Evolutionary conservation across 2,329 filamentous ascomycete species (phyloP), one percentile per base, ranked within the genome.

Genomic region (Alternaria burnsii): DNA sequence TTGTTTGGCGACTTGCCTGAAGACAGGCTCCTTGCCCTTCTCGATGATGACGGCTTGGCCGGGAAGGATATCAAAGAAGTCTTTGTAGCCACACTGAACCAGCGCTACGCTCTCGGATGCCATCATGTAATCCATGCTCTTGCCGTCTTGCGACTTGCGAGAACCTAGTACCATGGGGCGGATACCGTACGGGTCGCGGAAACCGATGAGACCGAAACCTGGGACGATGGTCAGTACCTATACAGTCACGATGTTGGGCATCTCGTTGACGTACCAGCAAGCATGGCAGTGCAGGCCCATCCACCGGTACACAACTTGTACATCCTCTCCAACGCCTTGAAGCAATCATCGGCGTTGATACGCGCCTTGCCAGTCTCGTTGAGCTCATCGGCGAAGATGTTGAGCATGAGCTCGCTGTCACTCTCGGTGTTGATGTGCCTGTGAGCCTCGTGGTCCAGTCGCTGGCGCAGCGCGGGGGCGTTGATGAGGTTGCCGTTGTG

Each of bases 401-500:
- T 97, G 62, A 97, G 84, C 83, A 95, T 91, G 63, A 94, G 81
- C 81, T 97, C 93, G 69, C 89, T 93, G 80, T 97, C 93, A 59
- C 90, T 93, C 72, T 96, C 92, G 28, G 93, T 94, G 80, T 97
- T 97, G 83, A 95, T 91, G 77, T 96, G 93, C 68, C 92, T 87
- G 75, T 92, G 92, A 8, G 91, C 92, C 67, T 91, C 90, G 66
- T 89, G 82, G 72, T 96, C 92, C 50, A 97, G 84, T 74, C 89
- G 92, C 62, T 83, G 80, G 76, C 87, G 88, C 48, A 96, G 83
- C 53, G 91, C 88, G 2, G 85, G 84, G 5, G 89, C 87, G 74
- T 96, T 93, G 82, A 96, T 91, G 47, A 97, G 84, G 80, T 97
- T 97, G 61, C 94, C 93, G 74, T 97, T 97, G 80, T 95, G 90